phyloP scores from a whole-genome alignment of 208 protist genomes.

The Leishmania arabica region DNA sequence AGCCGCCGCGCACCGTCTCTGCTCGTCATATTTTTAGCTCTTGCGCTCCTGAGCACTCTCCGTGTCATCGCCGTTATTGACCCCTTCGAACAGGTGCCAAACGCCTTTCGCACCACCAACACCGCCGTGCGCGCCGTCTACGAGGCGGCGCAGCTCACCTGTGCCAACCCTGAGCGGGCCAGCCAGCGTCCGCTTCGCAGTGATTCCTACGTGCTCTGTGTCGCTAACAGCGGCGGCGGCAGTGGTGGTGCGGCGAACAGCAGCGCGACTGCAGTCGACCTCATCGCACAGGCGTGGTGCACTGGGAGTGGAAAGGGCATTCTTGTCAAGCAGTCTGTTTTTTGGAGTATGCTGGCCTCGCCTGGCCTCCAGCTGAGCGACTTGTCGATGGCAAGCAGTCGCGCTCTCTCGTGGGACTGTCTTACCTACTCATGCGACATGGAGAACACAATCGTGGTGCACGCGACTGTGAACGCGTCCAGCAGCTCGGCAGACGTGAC shows the following conservation, averaged over 20 bases:
- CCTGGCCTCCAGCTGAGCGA: conserved; percentile 31
- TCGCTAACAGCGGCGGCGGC: not conserved
- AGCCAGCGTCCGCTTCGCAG: conserved; percentile 5
- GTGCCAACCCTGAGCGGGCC: too few relatives aligned
- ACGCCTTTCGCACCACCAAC: conserved; percentile 11
- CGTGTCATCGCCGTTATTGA: not conserved
- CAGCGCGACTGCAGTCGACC: not conserved
- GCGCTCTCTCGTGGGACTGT: conserved; percentile 29
- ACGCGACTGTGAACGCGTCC: not conserved
- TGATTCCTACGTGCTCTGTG: conserved; percentile 21
- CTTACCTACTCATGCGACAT: conserved; percentile 37
- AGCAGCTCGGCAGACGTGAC: not conserved
- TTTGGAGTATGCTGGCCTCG: conserved; percentile 39
- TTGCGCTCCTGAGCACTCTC: not conserved
- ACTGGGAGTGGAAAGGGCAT: not conserved
- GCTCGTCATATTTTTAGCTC: not conserved
- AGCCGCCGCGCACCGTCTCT: not conserved
- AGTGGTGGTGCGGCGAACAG: not conserved
- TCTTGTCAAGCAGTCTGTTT: conserved; percentile 20
- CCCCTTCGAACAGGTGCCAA: not conserved
- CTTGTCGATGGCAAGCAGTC: not conserved
- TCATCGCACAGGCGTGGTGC: conserved; percentile 15
- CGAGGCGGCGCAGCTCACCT: conserved; percentile 25
- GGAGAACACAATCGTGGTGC: conserved; percentile 7
- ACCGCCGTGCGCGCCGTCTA: conserved; percentile 24